Evolutionary conservation across 495 filamentous ascomycete species (phyloP).

Genomic region (Pseudevernia furfuracea): DNA sequence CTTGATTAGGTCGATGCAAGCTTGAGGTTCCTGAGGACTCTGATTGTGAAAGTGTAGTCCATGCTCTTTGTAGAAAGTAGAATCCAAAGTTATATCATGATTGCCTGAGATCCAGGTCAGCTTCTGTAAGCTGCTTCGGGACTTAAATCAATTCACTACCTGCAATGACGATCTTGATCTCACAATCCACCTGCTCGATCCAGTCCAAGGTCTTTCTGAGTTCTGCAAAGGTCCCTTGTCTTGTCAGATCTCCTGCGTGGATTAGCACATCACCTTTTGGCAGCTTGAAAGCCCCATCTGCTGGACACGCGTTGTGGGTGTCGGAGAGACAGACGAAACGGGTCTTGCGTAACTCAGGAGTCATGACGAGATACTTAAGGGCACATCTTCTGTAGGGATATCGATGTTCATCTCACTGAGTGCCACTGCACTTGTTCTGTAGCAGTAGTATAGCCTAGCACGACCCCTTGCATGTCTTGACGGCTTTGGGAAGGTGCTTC

Average conservation of each 20-base stretch:
- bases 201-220: conserved; percentile 48
- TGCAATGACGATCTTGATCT: conserved; percentile 51
- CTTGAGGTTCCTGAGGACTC: conserved; percentile 45
- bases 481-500: not conserved
- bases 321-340: conserved; percentile 56
- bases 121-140: not conserved
- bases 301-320: conserved; percentile 50
- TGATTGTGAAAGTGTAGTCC: conserved; percentile 53
- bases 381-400: not conserved
- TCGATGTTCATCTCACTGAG: not conserved
- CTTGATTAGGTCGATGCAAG: conserved; percentile 50
- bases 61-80: conserved; percentile 50
- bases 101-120: conserved; percentile 47
- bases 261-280: conserved; percentile 54
- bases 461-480: not conserved
- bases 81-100: conserved; percentile 70
- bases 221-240: conserved; percentile 47
- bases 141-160: conserved; percentile 33
- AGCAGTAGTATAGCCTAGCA: not conserved
- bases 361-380: not conserved
- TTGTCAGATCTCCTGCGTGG: conserved; percentile 55
- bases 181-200: conserved; percentile 49
- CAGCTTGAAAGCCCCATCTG: conserved; percentile 44
- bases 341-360: conserved; percentile 35
- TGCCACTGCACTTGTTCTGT: not conserved